Base-by-base conservation (phyloP, 306 rosid species). In the Trifolium subterraneum region DNA sequence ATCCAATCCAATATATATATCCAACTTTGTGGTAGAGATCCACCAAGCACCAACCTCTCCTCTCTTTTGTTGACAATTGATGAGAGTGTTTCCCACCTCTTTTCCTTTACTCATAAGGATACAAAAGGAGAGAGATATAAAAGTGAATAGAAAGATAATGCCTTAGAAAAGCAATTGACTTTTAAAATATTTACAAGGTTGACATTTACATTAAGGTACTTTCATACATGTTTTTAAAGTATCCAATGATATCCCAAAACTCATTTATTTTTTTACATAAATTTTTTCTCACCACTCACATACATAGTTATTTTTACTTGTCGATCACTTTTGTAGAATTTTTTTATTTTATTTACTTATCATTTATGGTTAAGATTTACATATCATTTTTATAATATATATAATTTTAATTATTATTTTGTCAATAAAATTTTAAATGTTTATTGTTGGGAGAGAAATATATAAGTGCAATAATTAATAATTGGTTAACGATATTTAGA, bases 61-160 rank as follows among this genome's bases (percentile, higher is more conserved):
- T 44, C 64, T 52, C 83, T 86, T 84, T 78, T 79, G 78, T 82
- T 66, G 54, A 79, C 88, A 83, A 83, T 83, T 84, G 91, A 90
- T 84, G 91, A 90, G 81, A 90, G 88, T 88, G 96, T 90, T 82
- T 90, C 96, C 96, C 93, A 88, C 91, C 84, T 84, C 86, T 78
- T 86, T 86, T 80, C 88, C 95, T 93, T 93, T 82, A 83, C 88
- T 80, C 84, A 82, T 61, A 87, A 93, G 98, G 86, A 89, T 93
- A 88, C 93, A 79, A 89, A 72, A 54, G 63, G 14, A 42, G n/a
- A 62, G 64, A 64, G 48, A 70, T 77, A 68, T 3, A 50, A 48
- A 48, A 67, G 72, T 23, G 48, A 3, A 60, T 7, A 12, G 16
- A 77, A 19, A 64, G 75, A 71, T 36, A 77, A 77, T 77, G 84